Conservation (phyloP, 1,284 basidiomycete species). For the Trichosporon coremiiforme region DNA sequence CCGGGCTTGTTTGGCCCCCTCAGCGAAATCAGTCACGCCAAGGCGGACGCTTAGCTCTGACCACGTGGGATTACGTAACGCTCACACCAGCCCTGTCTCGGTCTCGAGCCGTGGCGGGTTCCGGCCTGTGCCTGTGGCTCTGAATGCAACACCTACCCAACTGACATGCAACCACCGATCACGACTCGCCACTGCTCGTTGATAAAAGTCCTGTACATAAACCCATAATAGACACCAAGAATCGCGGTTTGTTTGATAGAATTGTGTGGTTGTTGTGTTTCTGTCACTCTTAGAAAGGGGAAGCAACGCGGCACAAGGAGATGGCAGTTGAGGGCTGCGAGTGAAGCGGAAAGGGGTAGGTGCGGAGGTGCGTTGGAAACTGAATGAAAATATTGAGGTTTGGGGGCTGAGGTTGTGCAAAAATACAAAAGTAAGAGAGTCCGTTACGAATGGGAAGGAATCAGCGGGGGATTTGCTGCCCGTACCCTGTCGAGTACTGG, state of each 20-base stretch:
- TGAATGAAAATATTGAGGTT: background rate
- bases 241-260: background rate
- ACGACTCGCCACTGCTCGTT: background rate
- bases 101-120: background rate
- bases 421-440: background rate
- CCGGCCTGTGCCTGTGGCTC: background rate
- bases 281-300: background rate
- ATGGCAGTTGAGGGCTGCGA: too few species aligned
- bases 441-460: background rate
- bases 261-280: background rate
- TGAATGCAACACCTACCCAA: background rate
- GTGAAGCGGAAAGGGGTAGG: too few species aligned
- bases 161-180: background rate
- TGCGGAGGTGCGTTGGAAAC: too few species aligned
- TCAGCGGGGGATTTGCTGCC: conserved; percentile 5
- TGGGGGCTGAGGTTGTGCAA: background rate
- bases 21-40: background rate
- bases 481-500: conserved; percentile 11
- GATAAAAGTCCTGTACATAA: conserved; percentile 10
- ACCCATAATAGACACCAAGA: conserved; percentile 4
- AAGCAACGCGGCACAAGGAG: background rate
- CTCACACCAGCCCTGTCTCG: background rate
- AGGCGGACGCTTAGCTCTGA: background rate
- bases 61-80: background rate
- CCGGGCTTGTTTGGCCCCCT: conserved; percentile 1